A percentile compares a stretch with the other conserved stretches of the same genome.
Conservation (phyloP, 805 yeast genomes). For the Candida patagonica region DNA sequence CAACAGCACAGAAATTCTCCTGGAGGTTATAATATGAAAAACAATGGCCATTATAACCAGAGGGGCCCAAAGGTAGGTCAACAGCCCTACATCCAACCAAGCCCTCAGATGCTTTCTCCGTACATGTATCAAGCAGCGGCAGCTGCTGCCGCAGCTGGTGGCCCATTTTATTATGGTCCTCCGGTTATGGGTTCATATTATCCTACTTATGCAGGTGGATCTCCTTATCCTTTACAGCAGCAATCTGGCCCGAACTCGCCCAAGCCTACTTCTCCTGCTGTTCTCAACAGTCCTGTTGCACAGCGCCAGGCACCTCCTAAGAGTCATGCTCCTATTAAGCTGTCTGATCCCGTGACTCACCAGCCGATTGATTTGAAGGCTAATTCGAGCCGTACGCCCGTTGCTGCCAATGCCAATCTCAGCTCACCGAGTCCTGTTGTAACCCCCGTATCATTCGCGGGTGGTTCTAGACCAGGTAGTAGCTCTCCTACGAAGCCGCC, state of each 20-base stretch:
- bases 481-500: conserved; percentile 8
- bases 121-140: background rate
- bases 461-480: background rate
- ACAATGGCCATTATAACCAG: conserved; percentile 2
- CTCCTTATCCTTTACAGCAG: conserved; percentile 1
- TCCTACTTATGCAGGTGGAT: background rate
- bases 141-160: too few species aligned
- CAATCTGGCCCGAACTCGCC: conserved; percentile 1
- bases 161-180: conserved; percentile 3
- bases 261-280: conserved; percentile 7
- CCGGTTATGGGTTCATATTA: conserved; percentile 4
- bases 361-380: conserved; percentile 18
- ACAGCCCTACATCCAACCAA: conserved; percentile 2
- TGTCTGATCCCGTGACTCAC: conserved; percentile 20
- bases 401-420: background rate
- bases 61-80: conserved; percentile 5
- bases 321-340: conserved; percentile 18
- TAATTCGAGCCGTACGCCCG: background rate
- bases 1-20: conserved; percentile 1
- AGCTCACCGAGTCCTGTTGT: conserved; percentile 4
- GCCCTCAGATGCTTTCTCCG: conserved; percentile 4
- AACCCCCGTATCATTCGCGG: background rate
- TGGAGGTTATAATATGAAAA: background rate
- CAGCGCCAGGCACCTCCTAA: conserved; percentile 2
- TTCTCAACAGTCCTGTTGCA: conserved; percentile 4